These are phyloP conservation scores for Tricholoma terreum DNA, from an alignment of 768 basidiomycete species.

Conservation along the genomic window DNA sequence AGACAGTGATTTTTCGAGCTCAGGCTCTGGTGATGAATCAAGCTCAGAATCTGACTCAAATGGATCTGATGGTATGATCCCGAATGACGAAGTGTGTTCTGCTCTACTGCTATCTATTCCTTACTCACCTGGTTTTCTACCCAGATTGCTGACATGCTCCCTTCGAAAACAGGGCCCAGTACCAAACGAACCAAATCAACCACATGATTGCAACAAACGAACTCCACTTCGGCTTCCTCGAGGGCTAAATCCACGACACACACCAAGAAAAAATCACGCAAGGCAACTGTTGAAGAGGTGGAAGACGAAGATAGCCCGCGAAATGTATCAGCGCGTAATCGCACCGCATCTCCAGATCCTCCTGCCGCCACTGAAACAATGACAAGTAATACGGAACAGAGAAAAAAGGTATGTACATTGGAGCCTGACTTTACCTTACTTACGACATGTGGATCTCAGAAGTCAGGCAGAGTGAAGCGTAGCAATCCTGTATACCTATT, in stretches of 20 bases:
- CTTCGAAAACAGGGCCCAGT: neutral
- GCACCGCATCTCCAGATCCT: no score
- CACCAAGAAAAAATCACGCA: no score
- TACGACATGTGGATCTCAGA: no score
- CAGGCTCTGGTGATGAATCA: neutral
- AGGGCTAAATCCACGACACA: neutral
- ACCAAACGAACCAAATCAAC: neutral
- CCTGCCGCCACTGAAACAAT: no score
- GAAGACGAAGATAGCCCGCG: no score
- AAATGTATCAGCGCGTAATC: no score
- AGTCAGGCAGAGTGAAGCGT: no score
- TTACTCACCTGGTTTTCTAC: neutral
- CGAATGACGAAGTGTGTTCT: neutral
- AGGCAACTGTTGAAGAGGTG: no score
- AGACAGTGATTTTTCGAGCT: neutral
- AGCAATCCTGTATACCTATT: no score
- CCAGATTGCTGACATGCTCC: neutral
- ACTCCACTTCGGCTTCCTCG: neutral
- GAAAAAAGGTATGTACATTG: no score
- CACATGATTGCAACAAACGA: neutral
- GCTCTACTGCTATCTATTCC: neutral
- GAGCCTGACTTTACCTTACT: no score
- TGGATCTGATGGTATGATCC: neutral
- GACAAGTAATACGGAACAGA: no score
- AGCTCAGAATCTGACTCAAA: neutral